A percentile compares a stretch with the other conserved stretches of the same genome.
Conservation (phyloP, 192 early-diverging fungal genomes). For the Entomortierella parvispora region DNA sequence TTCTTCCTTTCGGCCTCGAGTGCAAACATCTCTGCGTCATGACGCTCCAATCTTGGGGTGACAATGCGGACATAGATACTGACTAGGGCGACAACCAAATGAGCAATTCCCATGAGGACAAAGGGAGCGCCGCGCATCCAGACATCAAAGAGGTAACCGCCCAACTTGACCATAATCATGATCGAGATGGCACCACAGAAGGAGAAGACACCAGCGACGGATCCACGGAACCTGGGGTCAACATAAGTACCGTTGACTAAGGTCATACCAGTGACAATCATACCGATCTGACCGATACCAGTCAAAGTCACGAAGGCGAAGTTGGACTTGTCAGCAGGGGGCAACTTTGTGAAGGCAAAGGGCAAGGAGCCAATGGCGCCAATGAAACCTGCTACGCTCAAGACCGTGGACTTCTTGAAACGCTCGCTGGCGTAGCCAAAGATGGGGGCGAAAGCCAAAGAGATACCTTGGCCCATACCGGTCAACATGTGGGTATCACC, state of each 20-base stretch:
- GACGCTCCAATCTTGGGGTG: slow-evolving; percentile 25
- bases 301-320: slow-evolving; percentile 57
- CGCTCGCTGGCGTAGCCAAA: slow-evolving; percentile 59
- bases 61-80: slow-evolving; percentile 32
- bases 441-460: slow-evolving; percentile 70
- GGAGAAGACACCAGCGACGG: slow-evolving; percentile 68
- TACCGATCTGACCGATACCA: slow-evolving; percentile 70
- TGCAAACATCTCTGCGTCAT: slow-evolving; percentile 7
- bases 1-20: too few species aligned
- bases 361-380: slow-evolving; percentile 62
- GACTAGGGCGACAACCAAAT: slow-evolving; percentile 39
- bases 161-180: slow-evolving; percentile 68
- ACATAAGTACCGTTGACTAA: slow-evolving; percentile 66
- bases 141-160: slow-evolving; percentile 65
- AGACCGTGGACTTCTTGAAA: slow-evolving; percentile 40
- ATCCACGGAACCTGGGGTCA: slow-evolving; percentile 61
- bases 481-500: slow-evolving; percentile 47
- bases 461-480: slow-evolving; percentile 72
- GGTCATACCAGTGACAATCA: slow-evolving; percentile 72
- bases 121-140: slow-evolving; percentile 65
- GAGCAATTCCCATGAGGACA: slow-evolving; percentile 57
- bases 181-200: slow-evolving; percentile 75
- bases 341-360: slow-evolving; percentile 55
- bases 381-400: slow-evolving; percentile 57
- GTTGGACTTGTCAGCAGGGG: slow-evolving; percentile 55